Conservation (phyloP, 2,329 filamentous ascomycete genomes). For the Talaromyces sp. region DNA sequence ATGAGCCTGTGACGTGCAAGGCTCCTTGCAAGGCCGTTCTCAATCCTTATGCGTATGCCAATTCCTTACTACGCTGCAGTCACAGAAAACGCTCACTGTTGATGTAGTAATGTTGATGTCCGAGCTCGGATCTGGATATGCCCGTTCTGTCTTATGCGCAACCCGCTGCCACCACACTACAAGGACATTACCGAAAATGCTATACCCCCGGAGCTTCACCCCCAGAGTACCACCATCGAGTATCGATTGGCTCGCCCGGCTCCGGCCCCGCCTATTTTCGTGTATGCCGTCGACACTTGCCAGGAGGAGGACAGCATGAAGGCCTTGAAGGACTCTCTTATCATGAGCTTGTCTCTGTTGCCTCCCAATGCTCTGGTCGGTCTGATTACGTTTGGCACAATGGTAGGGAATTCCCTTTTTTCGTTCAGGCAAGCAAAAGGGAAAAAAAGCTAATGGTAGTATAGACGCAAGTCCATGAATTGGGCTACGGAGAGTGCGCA, state of each 20-base stretch:
- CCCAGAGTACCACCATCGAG: constrained; percentile 61
- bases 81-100: background rate
- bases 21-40: constrained; percentile 90
- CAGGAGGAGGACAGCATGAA: constrained; percentile 64
- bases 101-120: constrained; percentile 57
- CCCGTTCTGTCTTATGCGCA: constrained; percentile 63
- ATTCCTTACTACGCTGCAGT: background rate
- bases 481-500: constrained; percentile 95
- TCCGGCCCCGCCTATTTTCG: constrained; percentile 61
- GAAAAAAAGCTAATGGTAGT: background rate
- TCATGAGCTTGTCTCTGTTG: constrained; percentile 61
- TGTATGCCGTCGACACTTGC: constrained; percentile 65
- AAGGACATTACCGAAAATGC: constrained; percentile 64
- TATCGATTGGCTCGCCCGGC: constrained; percentile 60
- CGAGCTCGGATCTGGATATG: constrained; percentile 65
- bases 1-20: constrained; percentile 96
- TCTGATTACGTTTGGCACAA: constrained; percentile 72
- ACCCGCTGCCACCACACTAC: constrained; percentile 61
- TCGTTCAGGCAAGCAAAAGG: background rate
- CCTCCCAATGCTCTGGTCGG: constrained; percentile 61
- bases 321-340: constrained; percentile 61
- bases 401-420: constrained; percentile 53
- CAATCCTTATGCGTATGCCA: constrained; percentile 85
- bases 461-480: constrained; percentile 90
- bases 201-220: constrained; percentile 62